Percentiles rank a stretch among this genome's conserved stretches.
phyloP scores from a whole-genome alignment of 352 stramenopile genomes.

The Poterioochromonas sp. region DNA sequence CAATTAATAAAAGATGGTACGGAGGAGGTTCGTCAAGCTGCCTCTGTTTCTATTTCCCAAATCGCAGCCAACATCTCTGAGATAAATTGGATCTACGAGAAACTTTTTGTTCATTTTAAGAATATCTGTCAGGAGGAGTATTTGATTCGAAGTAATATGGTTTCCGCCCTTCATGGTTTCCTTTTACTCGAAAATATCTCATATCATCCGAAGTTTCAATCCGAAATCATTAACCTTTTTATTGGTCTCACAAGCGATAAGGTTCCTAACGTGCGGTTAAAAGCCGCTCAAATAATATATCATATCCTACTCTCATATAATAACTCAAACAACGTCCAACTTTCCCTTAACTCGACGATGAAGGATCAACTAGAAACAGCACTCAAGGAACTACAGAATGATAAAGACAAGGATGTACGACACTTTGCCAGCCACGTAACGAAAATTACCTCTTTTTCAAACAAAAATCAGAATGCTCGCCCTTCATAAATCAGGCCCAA shows the following conservation, averaged over 20 bases:
- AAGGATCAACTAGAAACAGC: background rate
- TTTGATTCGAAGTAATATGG: constrained; percentile 5
- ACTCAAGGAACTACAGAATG: background rate
- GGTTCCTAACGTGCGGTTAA: constrained; percentile 10
- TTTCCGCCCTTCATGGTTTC: background rate
- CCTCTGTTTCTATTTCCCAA: background rate
- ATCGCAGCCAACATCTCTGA: background rate
- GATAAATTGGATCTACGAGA: constrained; percentile 19
- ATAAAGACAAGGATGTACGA: constrained; percentile 25
- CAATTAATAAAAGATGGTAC: constrained; percentile 18
- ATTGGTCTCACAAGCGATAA: background rate
- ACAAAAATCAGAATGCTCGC: too few species aligned
- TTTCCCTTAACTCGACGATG: background rate
- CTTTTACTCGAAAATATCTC: background rate
- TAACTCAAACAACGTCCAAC: too few species aligned
- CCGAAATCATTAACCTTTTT: background rate
- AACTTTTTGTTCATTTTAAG: background rate
- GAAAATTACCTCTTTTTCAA: too few species aligned
- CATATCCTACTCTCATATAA: too few species aligned
- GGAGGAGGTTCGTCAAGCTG: constrained; percentile 1
- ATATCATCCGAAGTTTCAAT: background rate
- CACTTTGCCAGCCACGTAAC: constrained; percentile 3
- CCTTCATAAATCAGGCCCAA: too few species aligned
- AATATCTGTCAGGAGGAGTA: background rate
- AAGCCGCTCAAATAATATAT: background rate